These are phyloP conservation scores for Flaveria brownii DNA, from an alignment of 129 eudicot species.

Conservation along the genomic window DNA sequence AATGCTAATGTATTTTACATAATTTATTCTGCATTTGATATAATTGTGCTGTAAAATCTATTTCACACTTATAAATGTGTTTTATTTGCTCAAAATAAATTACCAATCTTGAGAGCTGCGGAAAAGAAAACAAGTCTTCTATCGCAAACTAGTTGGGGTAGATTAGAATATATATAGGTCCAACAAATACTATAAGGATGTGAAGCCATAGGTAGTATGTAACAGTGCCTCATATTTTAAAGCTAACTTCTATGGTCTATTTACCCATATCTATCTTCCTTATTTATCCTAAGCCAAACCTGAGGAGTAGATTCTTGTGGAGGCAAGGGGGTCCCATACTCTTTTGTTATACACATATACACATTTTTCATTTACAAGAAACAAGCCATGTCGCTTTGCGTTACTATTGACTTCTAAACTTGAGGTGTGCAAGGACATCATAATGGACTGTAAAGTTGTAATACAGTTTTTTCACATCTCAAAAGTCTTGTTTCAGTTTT, in stretches of 20 bases:
- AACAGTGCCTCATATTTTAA: neutral
- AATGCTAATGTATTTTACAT: neutral
- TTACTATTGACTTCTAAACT: neutral
- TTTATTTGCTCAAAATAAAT: neutral
- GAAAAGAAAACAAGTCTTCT: neutral
- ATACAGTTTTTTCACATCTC: neutral
- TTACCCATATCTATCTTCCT: neutral
- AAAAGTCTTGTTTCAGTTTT: neutral
- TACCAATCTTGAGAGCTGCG: neutral
- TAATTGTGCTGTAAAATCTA: conserved; percentile 3
- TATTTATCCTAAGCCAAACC: conserved; percentile 1
- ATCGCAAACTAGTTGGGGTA: neutral
- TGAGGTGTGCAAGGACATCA: neutral
- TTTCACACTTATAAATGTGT: neutral
- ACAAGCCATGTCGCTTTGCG: neutral
- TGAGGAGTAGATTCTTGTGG: neutral
- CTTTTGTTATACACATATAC: neutral
- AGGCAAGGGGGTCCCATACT: neutral
- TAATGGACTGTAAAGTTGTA: neutral
- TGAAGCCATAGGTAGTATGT: neutral
- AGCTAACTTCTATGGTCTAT: neutral
- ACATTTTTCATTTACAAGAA: neutral
- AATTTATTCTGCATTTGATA: conserved; percentile 5
- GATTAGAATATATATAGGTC: neutral
- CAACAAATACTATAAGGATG: neutral